These are phyloP conservation scores for Picochlorum sp. DNA, from an alignment of 139 green algal species.

Conservation along the genomic window DNA sequence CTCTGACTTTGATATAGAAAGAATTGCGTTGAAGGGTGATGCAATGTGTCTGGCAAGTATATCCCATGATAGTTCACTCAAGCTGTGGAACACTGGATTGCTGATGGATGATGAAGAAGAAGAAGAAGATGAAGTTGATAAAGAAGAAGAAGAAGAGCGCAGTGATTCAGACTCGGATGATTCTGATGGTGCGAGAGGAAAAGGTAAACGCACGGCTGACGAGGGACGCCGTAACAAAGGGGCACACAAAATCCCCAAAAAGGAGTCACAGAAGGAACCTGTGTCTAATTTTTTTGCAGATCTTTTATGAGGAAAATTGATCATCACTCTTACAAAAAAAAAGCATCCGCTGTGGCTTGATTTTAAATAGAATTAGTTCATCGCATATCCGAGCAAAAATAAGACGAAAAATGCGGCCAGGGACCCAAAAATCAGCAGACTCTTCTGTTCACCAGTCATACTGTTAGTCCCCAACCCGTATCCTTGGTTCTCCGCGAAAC, in stretches of 20 bases:
- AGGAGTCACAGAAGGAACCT: slow-evolving; percentile 5
- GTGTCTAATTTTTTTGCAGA: slow-evolving; percentile 26
- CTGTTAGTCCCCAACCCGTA: slow-evolving; percentile 88
- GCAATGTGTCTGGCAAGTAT: slow-evolving; percentile 48
- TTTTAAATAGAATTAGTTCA: slow-evolving; percentile 42
- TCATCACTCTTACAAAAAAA: slow-evolving; percentile 3
- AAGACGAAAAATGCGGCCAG: slow-evolving; percentile 75
- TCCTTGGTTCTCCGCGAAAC: slow-evolving; percentile 84
- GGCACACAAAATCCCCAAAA: slow-evolving; percentile 20
- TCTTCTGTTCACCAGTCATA: slow-evolving; percentile 85
- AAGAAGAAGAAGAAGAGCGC: background rate
- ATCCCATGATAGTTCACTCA: slow-evolving; percentile 69
- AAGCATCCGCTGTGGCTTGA: background rate
- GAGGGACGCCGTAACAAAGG: slow-evolving; percentile 8
- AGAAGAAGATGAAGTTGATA: slow-evolving; percentile 25
- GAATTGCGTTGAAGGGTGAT: slow-evolving; percentile 43
- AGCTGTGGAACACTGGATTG: slow-evolving; percentile 63
- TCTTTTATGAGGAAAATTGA: slow-evolving; percentile 13
- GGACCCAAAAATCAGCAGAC: slow-evolving; percentile 79
- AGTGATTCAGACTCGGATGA: background rate
- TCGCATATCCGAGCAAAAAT: slow-evolving; percentile 79
- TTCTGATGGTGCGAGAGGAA: slow-evolving; percentile 7
- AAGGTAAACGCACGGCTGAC: background rate
- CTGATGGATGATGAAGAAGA: slow-evolving; percentile 48
- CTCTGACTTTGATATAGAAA: slow-evolving; percentile 51